These are phyloP conservation scores for Lactuca sativa DNA, from an alignment of 129 eudicot genomes.

Conservation along the genomic window DNA sequence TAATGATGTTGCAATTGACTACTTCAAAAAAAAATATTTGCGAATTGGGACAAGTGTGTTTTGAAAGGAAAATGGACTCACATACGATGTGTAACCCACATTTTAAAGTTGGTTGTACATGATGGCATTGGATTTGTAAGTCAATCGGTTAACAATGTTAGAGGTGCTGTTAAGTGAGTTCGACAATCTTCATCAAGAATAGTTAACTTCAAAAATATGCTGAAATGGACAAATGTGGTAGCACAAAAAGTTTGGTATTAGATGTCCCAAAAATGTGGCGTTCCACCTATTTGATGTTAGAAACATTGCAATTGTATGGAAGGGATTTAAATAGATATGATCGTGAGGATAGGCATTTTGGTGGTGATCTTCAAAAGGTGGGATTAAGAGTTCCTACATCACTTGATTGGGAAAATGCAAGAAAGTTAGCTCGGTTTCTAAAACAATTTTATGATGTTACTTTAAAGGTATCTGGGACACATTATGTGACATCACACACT, in stretches of 20 bases:
- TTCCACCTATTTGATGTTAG: conserved; percentile 22
- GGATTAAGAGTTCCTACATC: conserved; percentile 3
- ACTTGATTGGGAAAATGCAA: conserved; percentile 19
- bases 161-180: conserved; percentile 2
- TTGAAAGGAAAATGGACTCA: background rate
- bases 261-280: conserved; percentile 14
- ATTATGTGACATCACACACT: conserved; percentile 20
- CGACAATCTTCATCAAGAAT: conserved; percentile 2
- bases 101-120: too few relatives aligned
- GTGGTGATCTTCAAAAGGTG: background rate
- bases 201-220: conserved; percentile 11
- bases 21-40: conserved; percentile 10
- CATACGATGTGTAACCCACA: too few relatives aligned
- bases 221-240: conserved; percentile 5
- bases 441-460: conserved; percentile 27
- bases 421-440: conserved; percentile 1
- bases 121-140: too few relatives aligned
- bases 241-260: background rate
- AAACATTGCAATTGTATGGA: background rate
- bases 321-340: background rate
- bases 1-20: background rate
- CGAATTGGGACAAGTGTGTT: background rate
- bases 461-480: conserved; percentile 15
- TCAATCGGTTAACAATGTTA: background rate
- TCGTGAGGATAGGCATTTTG: background rate